These are phyloP conservation scores for Suillus americanus DNA, from an alignment of 768 basidiomycete species.

Conservation along the genomic window DNA sequence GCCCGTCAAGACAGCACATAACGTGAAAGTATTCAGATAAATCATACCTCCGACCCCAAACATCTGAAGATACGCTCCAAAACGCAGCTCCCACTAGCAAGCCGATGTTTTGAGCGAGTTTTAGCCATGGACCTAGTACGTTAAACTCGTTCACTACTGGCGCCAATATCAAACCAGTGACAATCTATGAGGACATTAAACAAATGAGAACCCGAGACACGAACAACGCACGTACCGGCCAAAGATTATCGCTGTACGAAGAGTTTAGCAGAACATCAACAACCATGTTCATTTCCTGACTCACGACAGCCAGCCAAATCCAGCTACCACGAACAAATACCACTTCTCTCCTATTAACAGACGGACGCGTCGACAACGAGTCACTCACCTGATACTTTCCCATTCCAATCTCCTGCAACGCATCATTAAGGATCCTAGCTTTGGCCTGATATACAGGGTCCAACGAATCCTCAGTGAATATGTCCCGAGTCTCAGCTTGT, in stretches of 20 bases:
- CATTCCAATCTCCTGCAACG: conserved; percentile 69
- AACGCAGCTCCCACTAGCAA: conserved; percentile 67
- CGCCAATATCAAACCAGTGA: conserved; percentile 63
- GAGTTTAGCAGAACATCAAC: neutral
- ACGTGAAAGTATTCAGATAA: neutral
- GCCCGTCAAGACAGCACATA: conserved; percentile 10
- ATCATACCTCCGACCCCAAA: conserved; percentile 66
- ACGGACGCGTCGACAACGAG: neutral
- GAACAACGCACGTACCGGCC: conserved; percentile 52
- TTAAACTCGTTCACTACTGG: conserved; percentile 67
- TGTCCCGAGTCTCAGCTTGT: conserved; percentile 19
- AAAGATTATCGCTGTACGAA: conserved; percentile 58
- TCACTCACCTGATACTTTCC: conserved; percentile 61
- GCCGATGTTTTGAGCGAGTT: conserved; percentile 71
- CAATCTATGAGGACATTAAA: conserved; percentile 40
- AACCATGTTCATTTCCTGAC: conserved; percentile 23
- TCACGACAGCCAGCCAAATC: conserved; percentile 77
- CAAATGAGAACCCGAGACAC: neutral
- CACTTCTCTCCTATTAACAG: conserved; percentile 39
- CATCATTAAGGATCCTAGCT: conserved; percentile 54
- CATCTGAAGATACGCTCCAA: conserved; percentile 67
- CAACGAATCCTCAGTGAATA: conserved; percentile 31
- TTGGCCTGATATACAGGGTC: conserved; percentile 63
- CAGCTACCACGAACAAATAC: conserved; percentile 62
- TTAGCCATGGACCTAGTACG: conserved; percentile 59